Evolutionary conservation across 108 stramenopile genomes (phyloP).

Genomic region (Parietichytrium sp.): DNA sequence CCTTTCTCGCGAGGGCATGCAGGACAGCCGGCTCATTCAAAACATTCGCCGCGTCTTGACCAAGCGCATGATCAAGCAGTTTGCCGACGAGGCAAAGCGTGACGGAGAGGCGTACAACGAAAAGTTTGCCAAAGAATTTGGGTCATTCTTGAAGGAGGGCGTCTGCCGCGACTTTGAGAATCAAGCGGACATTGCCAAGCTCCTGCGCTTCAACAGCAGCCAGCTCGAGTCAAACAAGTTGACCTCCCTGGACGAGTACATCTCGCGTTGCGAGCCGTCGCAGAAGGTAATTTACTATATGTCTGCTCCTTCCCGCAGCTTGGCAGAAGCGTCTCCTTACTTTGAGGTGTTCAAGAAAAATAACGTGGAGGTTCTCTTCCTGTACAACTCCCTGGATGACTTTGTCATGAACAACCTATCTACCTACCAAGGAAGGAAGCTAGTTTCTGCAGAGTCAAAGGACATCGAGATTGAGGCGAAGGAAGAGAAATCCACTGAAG

Average conservation of each 20-base stretch:
- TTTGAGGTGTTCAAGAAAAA: constrained; percentile 86
- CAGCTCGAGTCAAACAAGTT: constrained; percentile 74
- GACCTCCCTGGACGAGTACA: constrained; percentile 89
- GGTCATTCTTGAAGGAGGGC: constrained; percentile 95
- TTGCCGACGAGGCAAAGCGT: constrained; percentile 81
- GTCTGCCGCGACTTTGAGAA: constrained; percentile 83
- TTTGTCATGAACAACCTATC: constrained; percentile 94
- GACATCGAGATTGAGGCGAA: constrained; percentile 50
- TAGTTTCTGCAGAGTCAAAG: constrained; percentile 79
- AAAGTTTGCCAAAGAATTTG: constrained; percentile 87
- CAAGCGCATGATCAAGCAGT: constrained; percentile 76
- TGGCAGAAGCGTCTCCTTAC: constrained; percentile 90
- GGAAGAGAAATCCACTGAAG: constrained; percentile 60
- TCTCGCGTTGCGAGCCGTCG: constrained; percentile 80
- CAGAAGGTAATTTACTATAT: constrained; percentile 97
- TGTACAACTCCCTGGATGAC: constrained; percentile 93
- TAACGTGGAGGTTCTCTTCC: constrained; percentile 78
- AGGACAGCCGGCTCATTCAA: constrained; percentile 84
- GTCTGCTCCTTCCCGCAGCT: constrained; percentile 84
- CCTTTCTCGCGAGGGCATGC: constrained; percentile 91
- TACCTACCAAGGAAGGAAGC: constrained; percentile 75
- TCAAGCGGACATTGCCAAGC: constrained; percentile 81
- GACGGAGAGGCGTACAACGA: constrained; percentile 78
- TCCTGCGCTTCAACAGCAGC: constrained; percentile 88
- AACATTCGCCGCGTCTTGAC: constrained; percentile 85